Base-by-base conservation (phyloP, 805 yeast species). In the Candida nanaspora region DNA sequence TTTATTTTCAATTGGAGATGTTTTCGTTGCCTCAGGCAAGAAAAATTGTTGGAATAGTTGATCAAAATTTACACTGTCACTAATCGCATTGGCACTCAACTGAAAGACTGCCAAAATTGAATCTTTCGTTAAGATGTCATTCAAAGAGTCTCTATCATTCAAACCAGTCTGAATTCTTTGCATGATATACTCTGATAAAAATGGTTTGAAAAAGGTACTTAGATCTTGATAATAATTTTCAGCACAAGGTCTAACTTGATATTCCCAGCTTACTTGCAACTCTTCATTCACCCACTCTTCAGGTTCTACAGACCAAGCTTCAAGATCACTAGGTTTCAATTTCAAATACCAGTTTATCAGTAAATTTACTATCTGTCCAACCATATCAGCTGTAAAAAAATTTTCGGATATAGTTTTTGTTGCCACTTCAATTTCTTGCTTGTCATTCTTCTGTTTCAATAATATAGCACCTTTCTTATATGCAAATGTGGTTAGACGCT, bases 241-340 rank as follows among this genome's bases (percentile, higher is more conserved):
- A 0, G 95, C 87, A 61, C 96, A 86, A 3, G 91, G 87, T 42
- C 94, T 69, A 11, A 88, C 71, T 55, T 85, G 89, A 56, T 68
- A 86, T 55, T 89, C 97, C 80, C 86, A 87, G 54, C 82, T 80
- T 5, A 78, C 66, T 38, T 79, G 72, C 42, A 81, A 64, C 49
- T 88, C 95, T 53, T 87, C 95, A 47, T 80, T 79, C 18, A 85
- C 79, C 86, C 95, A 93, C 57, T 87, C 96, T 57, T 88, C 98
- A 0, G 98, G 96, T 44, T 88, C 95, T 15, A 73, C 59, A 11
- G 69, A 57, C 98, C 98, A 93, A 30, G 76, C 66, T 50, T 85
- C 94, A 37, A 91, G 59, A 55, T 89, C 97, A 2, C 72, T 59
- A 0, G 91, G 87, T 43, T 80, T 76, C 37, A 89, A 60, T 41